phyloP scores from a whole-genome alignment of 352 stramenopile species.

The Phytophthora sp. region DNA sequence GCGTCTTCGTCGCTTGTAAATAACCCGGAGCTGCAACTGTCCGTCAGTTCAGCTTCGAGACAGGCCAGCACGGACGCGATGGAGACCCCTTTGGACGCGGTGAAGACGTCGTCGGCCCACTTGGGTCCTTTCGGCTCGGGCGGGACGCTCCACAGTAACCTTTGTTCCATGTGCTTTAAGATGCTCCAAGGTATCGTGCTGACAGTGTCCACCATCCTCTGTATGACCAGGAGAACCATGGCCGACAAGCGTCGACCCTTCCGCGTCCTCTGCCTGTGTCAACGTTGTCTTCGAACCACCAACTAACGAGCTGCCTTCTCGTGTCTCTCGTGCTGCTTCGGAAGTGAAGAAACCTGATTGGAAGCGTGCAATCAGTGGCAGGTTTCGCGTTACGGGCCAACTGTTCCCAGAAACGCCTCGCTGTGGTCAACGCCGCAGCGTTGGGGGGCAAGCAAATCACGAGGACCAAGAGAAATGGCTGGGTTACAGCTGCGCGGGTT shows the following conservation, averaged over 20 bases:
- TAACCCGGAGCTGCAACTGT: slow-evolving; percentile 38
- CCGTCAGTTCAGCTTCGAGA: slow-evolving; percentile 33
- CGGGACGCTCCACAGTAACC: slow-evolving; percentile 33
- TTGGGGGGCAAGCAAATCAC: too few species aligned
- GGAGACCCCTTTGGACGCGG: slow-evolving; percentile 18
- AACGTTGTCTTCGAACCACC: neutral
- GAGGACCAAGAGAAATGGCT: too few species aligned
- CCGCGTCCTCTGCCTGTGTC: neutral
- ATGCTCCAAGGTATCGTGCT: slow-evolving; percentile 29
- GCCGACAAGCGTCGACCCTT: neutral
- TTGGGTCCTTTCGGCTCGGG: slow-evolving; percentile 32
- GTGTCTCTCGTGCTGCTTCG: slow-evolving; percentile 2
- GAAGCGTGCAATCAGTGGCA: too few species aligned
- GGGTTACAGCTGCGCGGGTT: too few species aligned
- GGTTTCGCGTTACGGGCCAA: too few species aligned
- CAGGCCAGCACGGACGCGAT: slow-evolving; percentile 1
- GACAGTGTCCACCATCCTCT: slow-evolving; percentile 22
- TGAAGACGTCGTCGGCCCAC: slow-evolving; percentile 42
- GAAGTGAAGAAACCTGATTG: slow-evolving; percentile 13
- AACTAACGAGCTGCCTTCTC: slow-evolving; percentile 3
- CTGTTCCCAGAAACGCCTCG: too few species aligned
- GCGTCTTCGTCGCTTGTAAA: slow-evolving; percentile 34
- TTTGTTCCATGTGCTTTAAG: slow-evolving; percentile 36
- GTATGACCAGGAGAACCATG: slow-evolving; percentile 30
- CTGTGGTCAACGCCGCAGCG: too few species aligned